Percentiles rank a stretch among this genome's conserved stretches.
Conservation (phyloP, 306 rosid species). For the Biancaea sappan region DNA sequence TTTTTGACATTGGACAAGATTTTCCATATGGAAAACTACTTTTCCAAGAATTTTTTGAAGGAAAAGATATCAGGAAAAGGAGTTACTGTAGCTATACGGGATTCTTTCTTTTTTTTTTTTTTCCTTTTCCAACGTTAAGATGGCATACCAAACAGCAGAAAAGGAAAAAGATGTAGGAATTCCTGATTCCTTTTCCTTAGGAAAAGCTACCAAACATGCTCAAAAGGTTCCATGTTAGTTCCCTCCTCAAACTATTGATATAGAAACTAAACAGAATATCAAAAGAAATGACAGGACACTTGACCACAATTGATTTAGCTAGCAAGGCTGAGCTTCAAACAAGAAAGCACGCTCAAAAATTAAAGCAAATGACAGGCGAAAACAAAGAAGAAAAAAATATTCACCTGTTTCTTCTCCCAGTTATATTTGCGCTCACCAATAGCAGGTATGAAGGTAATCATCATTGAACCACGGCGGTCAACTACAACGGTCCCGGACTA, state of each 20-base stretch:
- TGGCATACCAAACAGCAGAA: too few relatives aligned
- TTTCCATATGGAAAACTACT: too few relatives aligned
- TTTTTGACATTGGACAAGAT: too few relatives aligned
- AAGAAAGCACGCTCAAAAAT: neutral
- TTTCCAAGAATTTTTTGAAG: too few relatives aligned
- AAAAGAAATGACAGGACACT: neutral
- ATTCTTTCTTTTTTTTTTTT: too few relatives aligned
- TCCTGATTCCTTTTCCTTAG: too few relatives aligned
- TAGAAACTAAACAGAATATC: conserved; percentile 10
- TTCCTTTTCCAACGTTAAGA: too few relatives aligned
- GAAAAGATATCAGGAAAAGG: too few relatives aligned
- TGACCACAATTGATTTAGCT: neutral
- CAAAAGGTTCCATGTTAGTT: conserved; percentile 26
- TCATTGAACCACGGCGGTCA: conserved; percentile 58
- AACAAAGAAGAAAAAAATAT: neutral
- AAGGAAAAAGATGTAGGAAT: too few relatives aligned
- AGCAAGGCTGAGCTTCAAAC: neutral
- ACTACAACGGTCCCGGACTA: conserved; percentile 63
- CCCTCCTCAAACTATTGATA: conserved; percentile 8
- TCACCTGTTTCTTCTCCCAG: conserved; percentile 55
- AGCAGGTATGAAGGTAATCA: conserved; percentile 55
- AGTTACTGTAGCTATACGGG: too few relatives aligned
- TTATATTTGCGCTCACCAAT: conserved; percentile 64
- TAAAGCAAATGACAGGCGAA: neutral
- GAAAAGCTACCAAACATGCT: too few relatives aligned